A percentile compares a stretch with the other conserved stretches of the same genome.
These are phyloP conservation scores for Salix brachista DNA, from an alignment of 345 rosid species.

Conservation along the genomic window DNA sequence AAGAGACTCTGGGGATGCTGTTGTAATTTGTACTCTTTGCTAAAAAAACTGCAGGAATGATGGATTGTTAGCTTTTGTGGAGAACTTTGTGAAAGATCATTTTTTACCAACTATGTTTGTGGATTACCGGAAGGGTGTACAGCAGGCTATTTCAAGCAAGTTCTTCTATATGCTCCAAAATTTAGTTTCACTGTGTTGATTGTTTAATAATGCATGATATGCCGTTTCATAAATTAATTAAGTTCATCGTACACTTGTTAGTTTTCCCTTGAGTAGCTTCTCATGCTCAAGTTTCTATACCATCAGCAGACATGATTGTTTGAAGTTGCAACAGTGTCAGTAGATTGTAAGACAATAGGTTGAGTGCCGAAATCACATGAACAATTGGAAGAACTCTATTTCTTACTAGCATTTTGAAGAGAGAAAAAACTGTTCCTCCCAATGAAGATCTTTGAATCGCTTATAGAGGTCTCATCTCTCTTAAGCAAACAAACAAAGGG, in stretches of 20 bases:
- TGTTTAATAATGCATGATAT: neutral
- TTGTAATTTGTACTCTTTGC: neutral
- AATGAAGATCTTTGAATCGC: no score
- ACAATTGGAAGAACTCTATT: neutral
- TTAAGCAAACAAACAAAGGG: no score
- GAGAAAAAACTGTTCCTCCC: neutral
- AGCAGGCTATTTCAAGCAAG: conserved; percentile 98
- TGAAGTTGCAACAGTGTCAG: neutral
- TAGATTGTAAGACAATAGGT: neutral
- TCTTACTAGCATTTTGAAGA: neutral
- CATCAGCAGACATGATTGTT: neutral
- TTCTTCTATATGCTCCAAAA: conserved; percentile 13
- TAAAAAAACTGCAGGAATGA: conserved; percentile 62
- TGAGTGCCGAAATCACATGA: neutral
- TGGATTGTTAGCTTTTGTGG: conserved; percentile 89
- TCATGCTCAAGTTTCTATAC: no score
- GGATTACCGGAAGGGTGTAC: conserved; percentile 96
- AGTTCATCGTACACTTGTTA: neutral
- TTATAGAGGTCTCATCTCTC: no score
- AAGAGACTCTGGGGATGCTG: neutral
- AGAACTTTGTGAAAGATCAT: conserved; percentile 97
- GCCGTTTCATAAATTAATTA: conserved; percentile 1
- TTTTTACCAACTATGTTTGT: conserved; percentile 94
- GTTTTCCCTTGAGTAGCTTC: neutral
- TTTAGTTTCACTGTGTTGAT: neutral